These are phyloP conservation scores for Phytopythium chamaehyphon DNA, from an alignment of 352 stramenopile genomes.

Conservation along the genomic window DNA sequence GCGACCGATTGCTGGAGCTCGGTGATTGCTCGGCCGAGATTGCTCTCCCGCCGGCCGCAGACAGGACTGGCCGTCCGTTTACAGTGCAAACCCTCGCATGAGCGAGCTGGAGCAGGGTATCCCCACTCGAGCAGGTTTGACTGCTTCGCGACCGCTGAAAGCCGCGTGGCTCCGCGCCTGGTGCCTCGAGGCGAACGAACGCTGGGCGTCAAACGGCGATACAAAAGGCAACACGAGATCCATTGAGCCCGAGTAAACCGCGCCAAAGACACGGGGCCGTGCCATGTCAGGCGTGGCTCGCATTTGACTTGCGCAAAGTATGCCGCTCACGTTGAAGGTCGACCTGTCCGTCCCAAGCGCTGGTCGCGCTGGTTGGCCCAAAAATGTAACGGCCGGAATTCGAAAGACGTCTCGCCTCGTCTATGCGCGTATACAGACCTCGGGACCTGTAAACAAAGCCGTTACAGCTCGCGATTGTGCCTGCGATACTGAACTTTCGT, in stretches of 20 bases:
- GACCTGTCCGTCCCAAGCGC: constrained; percentile 11
- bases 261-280: constrained; percentile 8
- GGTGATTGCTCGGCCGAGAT: too few species aligned
- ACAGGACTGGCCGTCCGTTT: too few species aligned
- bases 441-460: too few species aligned
- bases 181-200: not conserved
- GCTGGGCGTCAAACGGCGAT: not conserved
- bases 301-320: not conserved
- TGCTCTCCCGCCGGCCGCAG: too few species aligned
- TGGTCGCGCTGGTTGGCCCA: constrained; percentile 8
- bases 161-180: too few species aligned
- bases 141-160: too few species aligned
- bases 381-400: not conserved
- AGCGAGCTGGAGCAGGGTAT: too few species aligned
- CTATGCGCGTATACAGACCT: not conserved
- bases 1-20: too few species aligned
- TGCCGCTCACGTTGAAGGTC: constrained; percentile 11
- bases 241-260: constrained; percentile 3
- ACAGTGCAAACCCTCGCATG: too few species aligned
- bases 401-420: not conserved
- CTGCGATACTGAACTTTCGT: too few species aligned
- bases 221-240: constrained; percentile 1
- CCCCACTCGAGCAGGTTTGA: too few species aligned
- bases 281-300: not conserved
- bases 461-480: too few species aligned